These are phyloP conservation scores for Haberlea rhodopensis DNA, from an alignment of 257 asterid species.

Conservation along the genomic window DNA sequence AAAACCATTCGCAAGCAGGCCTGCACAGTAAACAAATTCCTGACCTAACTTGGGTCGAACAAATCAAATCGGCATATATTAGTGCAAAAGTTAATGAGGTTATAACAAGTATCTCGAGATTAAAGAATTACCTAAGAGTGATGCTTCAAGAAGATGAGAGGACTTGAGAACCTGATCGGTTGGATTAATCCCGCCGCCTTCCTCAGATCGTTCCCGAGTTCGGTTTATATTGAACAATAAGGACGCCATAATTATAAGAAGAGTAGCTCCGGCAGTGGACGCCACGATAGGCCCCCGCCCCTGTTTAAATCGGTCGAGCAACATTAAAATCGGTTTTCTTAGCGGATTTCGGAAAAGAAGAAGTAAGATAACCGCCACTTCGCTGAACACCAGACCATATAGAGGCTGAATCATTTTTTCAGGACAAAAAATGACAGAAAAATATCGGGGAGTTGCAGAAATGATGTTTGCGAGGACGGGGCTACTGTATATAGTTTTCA, in stretches of 20 bases:
- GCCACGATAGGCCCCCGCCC: conserved; percentile 77
- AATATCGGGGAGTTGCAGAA: neutral
- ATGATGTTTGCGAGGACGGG: neutral
- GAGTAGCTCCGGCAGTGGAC: conserved; percentile 65
- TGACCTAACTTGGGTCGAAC: neutral
- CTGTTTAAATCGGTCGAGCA: conserved; percentile 64
- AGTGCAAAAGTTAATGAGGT: neutral
- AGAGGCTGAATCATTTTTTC: conserved; percentile 68
- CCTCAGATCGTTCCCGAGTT: conserved; percentile 45
- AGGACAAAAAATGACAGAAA: neutral
- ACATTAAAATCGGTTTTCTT: conserved; percentile 50
- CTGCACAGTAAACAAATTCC: neutral
- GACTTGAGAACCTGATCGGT: conserved; percentile 75
- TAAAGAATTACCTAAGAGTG: conserved; percentile 48
- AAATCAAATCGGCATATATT: neutral
- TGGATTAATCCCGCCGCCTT: conserved; percentile 46
- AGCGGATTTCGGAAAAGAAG: conserved; percentile 72
- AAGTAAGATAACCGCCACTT: conserved; percentile 48
- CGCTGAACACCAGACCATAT: conserved; percentile 52
- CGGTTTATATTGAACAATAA: conserved; percentile 41
- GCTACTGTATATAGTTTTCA: neutral
- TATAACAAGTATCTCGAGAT: neutral
- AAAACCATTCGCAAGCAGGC: neutral
- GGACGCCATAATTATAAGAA: conserved; percentile 50
- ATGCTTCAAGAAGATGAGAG: conserved; percentile 61